A percentile compares a stretch with the other conserved stretches of the same genome.
Evolutionary conservation across 2,329 filamentous ascomycete genomes (phyloP).

Genomic region (Botrytis sinoallii): DNA sequence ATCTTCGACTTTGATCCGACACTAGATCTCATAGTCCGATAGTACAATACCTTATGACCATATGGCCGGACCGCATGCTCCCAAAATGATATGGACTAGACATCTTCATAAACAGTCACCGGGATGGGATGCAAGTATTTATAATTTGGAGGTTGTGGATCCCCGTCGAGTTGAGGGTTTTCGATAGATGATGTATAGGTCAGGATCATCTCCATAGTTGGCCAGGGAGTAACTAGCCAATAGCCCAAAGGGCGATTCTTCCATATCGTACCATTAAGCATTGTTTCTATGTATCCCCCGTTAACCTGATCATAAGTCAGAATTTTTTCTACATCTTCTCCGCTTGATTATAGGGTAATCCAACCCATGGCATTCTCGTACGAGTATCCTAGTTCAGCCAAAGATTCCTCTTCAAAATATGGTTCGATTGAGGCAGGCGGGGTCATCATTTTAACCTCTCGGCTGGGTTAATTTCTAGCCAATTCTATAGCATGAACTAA

Average conservation of each 20-base stretch:
- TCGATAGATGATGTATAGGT: not conserved
- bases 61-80: conserved; percentile 19
- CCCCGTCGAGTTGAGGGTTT: not conserved
- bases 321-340: not conserved
- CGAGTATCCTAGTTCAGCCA: conserved; percentile 24
- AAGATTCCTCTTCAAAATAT: conserved; percentile 24
- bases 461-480: not conserved
- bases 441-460: not conserved
- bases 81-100: conserved; percentile 28
- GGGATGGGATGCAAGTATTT: conserved; percentile 23
- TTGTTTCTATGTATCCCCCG: not conserved
- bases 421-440: not conserved
- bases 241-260: not conserved
- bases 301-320: not conserved
- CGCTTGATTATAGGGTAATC: not conserved
- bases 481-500: not conserved
- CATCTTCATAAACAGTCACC: conserved; percentile 24
- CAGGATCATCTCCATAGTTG: not conserved
- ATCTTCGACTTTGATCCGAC: not conserved
- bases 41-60: conserved; percentile 22
- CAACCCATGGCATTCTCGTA: conserved; percentile 24
- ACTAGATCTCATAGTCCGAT: conserved; percentile 11
- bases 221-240: not conserved
- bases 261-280: not conserved
- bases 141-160: conserved; percentile 1